These are phyloP conservation scores for Stephanodiscus triporus DNA, from an alignment of 108 stramenopile species.

Conservation along the genomic window DNA sequence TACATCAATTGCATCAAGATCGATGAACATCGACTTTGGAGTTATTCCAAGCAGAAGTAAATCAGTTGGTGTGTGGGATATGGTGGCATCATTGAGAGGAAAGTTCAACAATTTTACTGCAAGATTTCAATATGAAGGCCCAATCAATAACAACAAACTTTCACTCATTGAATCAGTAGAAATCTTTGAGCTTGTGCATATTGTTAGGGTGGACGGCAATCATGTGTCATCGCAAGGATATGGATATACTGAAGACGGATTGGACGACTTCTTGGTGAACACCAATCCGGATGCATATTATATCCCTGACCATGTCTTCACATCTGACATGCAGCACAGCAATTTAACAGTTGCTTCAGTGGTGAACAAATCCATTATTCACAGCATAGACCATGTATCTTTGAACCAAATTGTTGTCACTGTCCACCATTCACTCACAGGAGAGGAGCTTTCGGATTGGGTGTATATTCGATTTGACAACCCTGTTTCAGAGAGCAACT, in stretches of 20 bases:
- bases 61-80: slow-evolving; percentile 28
- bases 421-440: slow-evolving; percentile 13
- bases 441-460: slow-evolving; percentile 34
- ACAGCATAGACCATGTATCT: slow-evolving; percentile 12
- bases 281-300: slow-evolving; percentile 23
- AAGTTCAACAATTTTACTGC: slow-evolving; percentile 41
- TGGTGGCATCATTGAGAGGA: slow-evolving; percentile 38
- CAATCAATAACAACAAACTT: slow-evolving; percentile 38
- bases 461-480: slow-evolving; percentile 38
- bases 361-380: slow-evolving; percentile 6
- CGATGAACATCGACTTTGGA: slow-evolving; percentile 40
- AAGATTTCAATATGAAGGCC: slow-evolving; percentile 32
- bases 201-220: slow-evolving; percentile 32
- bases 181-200: slow-evolving; percentile 35
- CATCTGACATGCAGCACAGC: slow-evolving; percentile 30
- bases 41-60: slow-evolving; percentile 31
- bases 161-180: slow-evolving; percentile 36
- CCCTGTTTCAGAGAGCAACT: slow-evolving; percentile 10
- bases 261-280: slow-evolving; percentile 40
- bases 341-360: slow-evolving; percentile 38
- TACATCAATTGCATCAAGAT: slow-evolving; percentile 8
- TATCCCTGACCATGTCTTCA: slow-evolving; percentile 41
- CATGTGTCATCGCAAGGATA: slow-evolving; percentile 17
- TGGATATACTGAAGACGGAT: slow-evolving; percentile 40
- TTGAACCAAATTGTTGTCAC: slow-evolving; percentile 18